These are phyloP conservation scores for Mrakia gelida DNA, from an alignment of 768 basidiomycete genomes.

Conservation along the genomic window DNA sequence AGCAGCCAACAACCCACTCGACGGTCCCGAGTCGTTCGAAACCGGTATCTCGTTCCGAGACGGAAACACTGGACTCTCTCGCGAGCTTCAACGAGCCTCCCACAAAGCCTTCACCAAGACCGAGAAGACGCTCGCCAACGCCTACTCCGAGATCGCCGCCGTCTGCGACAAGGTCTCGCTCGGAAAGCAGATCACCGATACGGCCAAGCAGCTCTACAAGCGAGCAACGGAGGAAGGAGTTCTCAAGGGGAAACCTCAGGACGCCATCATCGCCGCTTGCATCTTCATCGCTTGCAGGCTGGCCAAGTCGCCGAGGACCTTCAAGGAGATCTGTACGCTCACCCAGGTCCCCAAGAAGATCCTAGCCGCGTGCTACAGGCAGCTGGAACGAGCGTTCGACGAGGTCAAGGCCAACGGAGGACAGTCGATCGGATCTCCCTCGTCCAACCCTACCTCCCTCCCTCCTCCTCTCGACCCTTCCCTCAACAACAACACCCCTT, in stretches of 20 bases:
- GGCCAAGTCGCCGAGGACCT: constrained; percentile 90
- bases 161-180: constrained; percentile 96
- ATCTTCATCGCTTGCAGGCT: constrained; percentile 96
- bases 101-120: constrained; percentile 64
- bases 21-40: constrained; percentile 89
- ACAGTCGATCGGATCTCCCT: constrained; percentile 35
- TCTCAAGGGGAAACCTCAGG: constrained; percentile 80
- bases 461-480: constrained; percentile 40
- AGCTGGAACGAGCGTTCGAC: constrained; percentile 73
- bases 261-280: constrained; percentile 93
- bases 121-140: constrained; percentile 77
- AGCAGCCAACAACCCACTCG: constrained; percentile 88
- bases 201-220: constrained; percentile 95
- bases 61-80: constrained; percentile 85
- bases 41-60: constrained; percentile 94
- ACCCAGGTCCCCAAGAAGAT: constrained; percentile 93
- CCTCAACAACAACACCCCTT: constrained; percentile 8
- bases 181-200: constrained; percentile 88
- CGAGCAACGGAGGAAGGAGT: constrained; percentile 94
- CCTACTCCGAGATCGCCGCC: constrained; percentile 83
- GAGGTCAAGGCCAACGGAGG: constrained; percentile 48
- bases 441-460: constrained; percentile 45
- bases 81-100: constrained; percentile 87
- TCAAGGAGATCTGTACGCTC: constrained; percentile 89
- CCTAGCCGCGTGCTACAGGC: constrained; percentile 88